Evolutionary conservation across 2,329 filamentous ascomycete species (phyloP), one percentile per base, ranked within the genome.

Genomic region (Colletotrichum cereale): DNA sequence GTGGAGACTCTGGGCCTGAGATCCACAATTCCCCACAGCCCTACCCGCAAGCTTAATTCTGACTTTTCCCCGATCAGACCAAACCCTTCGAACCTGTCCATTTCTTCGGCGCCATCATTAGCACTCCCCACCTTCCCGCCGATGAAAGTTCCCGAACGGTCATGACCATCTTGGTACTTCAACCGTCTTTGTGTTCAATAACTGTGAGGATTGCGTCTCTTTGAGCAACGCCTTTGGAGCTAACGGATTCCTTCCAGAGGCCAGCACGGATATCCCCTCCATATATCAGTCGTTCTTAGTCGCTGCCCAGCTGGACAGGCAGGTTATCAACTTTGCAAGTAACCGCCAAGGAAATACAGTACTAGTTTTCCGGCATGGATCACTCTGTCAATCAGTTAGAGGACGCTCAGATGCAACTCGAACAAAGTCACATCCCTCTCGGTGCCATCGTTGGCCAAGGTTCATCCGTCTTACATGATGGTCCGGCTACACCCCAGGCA

Each of bases 31-130:
- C 21, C 12, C 52, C 31, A 29, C 64, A 67, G 68, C 68, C 68
- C 64, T 71, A 67, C 68, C 68, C 68, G 68, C 57, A 40, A 71
- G 68, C 57, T 67, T 71, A 71, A 58, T 67, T 57, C 57, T 52
- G 52, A 62, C 42, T 71, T 67, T 71, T 65, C 57, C 47, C 61
- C 40, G 64, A 62, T 57, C 36, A 58, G 50, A 47, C 67, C 58
- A 42, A 58, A 58, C 50, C 42, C 42, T 71, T 36, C 52, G 6
- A 48, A 12, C 42, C 26, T 52, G 26, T 21, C 42, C 34, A 57
- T 57, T 42, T 44, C 63, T 50, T 57, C 64, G n/a, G 29, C 52
- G 52, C 36, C 47, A 16, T 18, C n/a, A 16, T 31, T 55, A 6
- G 10, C 52, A 38, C 12, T 26, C 16, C 26, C 31, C 40, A 42